A percentile compares a stretch with the other conserved stretches of the same genome.
phyloP scores from a whole-genome alignment of 768 basidiomycete species.

The Mycena vitilis region DNA sequence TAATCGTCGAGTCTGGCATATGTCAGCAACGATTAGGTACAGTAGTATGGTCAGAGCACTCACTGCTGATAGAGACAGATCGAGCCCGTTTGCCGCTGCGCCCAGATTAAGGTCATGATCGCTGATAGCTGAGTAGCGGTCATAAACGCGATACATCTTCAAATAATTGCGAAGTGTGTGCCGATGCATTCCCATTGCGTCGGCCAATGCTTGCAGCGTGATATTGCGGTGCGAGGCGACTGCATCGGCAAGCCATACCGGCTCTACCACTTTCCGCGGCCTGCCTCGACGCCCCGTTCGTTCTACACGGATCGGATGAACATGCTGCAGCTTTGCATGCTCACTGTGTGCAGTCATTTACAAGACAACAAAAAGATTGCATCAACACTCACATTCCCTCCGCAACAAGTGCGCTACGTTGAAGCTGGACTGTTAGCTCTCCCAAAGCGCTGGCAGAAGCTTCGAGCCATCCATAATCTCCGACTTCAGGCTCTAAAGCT shows the following conservation, averaged over 20 bases:
- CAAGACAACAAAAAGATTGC: neutral
- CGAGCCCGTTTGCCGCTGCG: no score
- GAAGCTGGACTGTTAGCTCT: neutral
- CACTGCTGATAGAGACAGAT: no score
- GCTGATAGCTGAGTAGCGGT: slow-evolving; percentile 32
- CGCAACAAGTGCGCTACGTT: neutral
- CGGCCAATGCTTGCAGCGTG: slow-evolving; percentile 29
- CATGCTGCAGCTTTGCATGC: slow-evolving; percentile 7
- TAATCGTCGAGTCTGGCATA: no score
- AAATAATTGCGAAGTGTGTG: slow-evolving; percentile 37
- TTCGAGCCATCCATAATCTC: slow-evolving; percentile 17
- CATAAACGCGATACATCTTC: slow-evolving; percentile 27
- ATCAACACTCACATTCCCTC: slow-evolving; percentile 7
- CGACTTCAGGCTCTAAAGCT: slow-evolving; percentile 22
- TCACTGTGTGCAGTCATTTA: neutral
- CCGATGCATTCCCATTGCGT: slow-evolving; percentile 32
- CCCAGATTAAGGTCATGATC: slow-evolving; percentile 38
- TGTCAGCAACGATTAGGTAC: no score
- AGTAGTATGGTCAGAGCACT: no score
- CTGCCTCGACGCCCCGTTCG: slow-evolving; percentile 17
- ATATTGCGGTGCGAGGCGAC: slow-evolving; percentile 28
- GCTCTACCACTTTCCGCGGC: slow-evolving; percentile 31
- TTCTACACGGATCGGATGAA: slow-evolving; percentile 1
- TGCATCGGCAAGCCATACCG: slow-evolving; percentile 34
- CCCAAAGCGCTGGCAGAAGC: slow-evolving; percentile 13